A percentile compares a stretch with the other conserved stretches of the same genome.
phyloP scores from a whole-genome alignment of 495 filamentous ascomycete genomes.

The Daldinia grandis region DNA sequence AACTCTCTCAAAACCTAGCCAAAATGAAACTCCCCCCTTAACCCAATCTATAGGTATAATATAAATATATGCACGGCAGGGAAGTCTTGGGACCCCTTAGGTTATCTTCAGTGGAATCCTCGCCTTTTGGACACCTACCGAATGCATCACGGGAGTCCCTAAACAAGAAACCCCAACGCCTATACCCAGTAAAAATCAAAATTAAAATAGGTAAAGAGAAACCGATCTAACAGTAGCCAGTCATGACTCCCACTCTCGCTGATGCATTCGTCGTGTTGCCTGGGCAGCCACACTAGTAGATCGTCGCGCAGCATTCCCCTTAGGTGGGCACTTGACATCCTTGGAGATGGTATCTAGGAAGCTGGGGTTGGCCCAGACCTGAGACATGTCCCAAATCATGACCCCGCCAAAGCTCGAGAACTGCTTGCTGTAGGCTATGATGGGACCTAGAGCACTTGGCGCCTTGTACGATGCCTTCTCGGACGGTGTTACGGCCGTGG shows the following conservation, averaged over 20 bases:
- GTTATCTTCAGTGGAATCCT: no score
- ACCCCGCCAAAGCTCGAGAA: slow-evolving; percentile 71
- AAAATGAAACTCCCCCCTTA: background rate
- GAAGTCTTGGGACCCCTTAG: no score
- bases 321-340: slow-evolving; percentile 24
- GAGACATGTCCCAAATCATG: slow-evolving; percentile 75
- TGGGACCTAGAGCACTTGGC: slow-evolving; percentile 51
- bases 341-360: slow-evolving; percentile 52
- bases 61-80: background rate
- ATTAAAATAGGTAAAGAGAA: background rate
- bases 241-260: slow-evolving; percentile 26
- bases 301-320: slow-evolving; percentile 8
- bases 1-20: background rate
- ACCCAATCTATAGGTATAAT: background rate
- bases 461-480: slow-evolving; percentile 66
- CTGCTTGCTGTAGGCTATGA: slow-evolving; percentile 60
- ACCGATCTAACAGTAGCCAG: background rate
- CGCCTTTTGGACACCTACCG: no score
- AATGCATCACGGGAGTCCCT: no score
- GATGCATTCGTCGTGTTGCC: slow-evolving; percentile 18
- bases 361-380: slow-evolving; percentile 65
- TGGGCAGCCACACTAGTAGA: slow-evolving; percentile 1
- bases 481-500: slow-evolving; percentile 60
- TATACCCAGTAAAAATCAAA: no score
- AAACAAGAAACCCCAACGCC: no score